Evolutionary conservation across 1,284 basidiomycete genomes (phyloP), one percentile per base, ranked within the genome.

Genomic region (Rhodotorula sp.): DNA sequence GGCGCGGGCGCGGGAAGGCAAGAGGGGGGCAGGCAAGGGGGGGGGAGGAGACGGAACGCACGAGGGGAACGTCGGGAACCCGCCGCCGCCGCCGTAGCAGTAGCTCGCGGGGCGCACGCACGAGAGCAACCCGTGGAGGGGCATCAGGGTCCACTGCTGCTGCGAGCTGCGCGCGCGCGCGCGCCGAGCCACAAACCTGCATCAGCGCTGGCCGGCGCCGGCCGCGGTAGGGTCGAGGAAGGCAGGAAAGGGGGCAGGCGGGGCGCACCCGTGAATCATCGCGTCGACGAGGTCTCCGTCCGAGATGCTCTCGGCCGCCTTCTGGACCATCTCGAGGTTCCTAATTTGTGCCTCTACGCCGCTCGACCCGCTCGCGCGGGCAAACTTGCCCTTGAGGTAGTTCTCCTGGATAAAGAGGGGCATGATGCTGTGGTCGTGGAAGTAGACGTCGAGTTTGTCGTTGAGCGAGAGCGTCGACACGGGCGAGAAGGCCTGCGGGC

Each of bases 331-430:
- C 79, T 90, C 84, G 8, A 97, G 85, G 64, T 89, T 87, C 81
- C 89, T 92, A 80, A 87, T 87, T 71, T 89, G 87, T 0, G 86
- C 48, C 53, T 54, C 53, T 29, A 87, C 17, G 0, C 91, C 92
- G 25, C 72, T 85, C 60, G 72, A 37, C 61, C 54, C 60, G 44
- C 85, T 84, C 65, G 88, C 77, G 74, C 84, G 84, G 8, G 88
- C 84, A 17, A 94, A 92, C 66, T 90, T 85, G 4, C 89, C 89
- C 82, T 92, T 95, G 71, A 93, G 81, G 80, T 96, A 97, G 80
- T 96, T 95, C 82, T 97, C 94, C 91, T 95, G 77, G 63, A 98
- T 91, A 83, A 99, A 98, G 41, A 99, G 83, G 0, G 96, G 96
- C 61, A 99, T 87, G 78, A 98, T 92, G 1, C 89, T 88, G 79